A percentile compares a stretch with the other conserved stretches of the same genome.
These are phyloP conservation scores for Sclerospora graminicola DNA, from an alignment of 352 stramenopile species.

Conservation along the genomic window DNA sequence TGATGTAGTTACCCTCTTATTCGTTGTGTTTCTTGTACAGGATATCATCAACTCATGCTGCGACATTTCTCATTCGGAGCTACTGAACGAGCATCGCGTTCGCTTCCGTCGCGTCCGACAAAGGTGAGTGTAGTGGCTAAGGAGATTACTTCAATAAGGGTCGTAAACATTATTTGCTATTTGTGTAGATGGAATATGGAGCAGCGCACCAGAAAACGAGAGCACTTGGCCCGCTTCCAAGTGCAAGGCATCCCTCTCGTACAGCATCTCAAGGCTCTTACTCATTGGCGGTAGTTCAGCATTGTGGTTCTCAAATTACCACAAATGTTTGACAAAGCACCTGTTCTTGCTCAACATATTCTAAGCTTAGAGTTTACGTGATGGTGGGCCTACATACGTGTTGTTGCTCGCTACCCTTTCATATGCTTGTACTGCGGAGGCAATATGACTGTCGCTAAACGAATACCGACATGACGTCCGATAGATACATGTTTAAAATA, in stretches of 20 bases:
- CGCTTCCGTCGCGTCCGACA: constrained; percentile 45
- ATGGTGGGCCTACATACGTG: no score
- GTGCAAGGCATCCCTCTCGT: constrained; percentile 58
- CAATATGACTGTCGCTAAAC: no score
- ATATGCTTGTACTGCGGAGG: no score
- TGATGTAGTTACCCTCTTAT: background rate
- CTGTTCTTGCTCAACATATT: no score
- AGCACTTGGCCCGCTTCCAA: constrained; percentile 44
- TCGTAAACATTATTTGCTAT: background rate
- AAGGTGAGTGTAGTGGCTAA: constrained; percentile 19
- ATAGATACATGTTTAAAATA: no score
- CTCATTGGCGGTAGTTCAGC: constrained; percentile 22
- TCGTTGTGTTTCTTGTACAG: constrained; percentile 16
- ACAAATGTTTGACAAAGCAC: no score
- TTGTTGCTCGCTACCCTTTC: no score
- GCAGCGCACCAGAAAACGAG: constrained; percentile 37
- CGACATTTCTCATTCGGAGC: constrained; percentile 40
- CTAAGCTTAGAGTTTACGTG: no score
- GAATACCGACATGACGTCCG: background rate
- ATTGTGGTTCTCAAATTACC: no score
- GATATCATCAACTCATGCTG: constrained; percentile 60
- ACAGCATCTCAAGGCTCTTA: constrained; percentile 42
- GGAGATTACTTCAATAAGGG: background rate
- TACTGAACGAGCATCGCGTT: constrained; percentile 57
- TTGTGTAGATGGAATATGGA: constrained; percentile 38